Conservation (phyloP, 129 eudicot genomes). For the Helianthus tuberosus region DNA sequence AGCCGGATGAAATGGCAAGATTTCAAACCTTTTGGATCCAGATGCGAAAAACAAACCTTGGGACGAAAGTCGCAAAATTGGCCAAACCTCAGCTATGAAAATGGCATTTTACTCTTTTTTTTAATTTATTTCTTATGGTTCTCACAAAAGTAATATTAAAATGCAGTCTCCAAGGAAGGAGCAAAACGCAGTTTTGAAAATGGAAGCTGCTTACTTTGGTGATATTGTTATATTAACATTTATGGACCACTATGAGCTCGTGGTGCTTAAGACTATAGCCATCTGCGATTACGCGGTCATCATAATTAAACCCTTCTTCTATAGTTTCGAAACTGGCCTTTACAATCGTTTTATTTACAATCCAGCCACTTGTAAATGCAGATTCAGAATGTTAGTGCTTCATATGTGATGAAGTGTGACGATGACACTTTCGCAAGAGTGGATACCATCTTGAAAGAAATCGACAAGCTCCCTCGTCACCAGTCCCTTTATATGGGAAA, state of each 20-base stretch:
- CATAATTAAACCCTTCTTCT: constrained; percentile 18
- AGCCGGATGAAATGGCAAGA: no score
- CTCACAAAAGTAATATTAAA: constrained; percentile 20
- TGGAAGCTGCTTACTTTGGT: constrained; percentile 94
- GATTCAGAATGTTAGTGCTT: constrained; percentile 71
- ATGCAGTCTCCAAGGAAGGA: constrained; percentile 83
- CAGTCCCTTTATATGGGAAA: constrained; percentile 87
- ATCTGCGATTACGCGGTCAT: constrained; percentile 88
- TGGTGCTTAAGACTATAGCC: constrained; percentile 91
- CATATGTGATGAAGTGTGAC: constrained; percentile 89
- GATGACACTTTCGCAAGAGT: constrained; percentile 89
- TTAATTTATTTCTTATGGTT: neutral
- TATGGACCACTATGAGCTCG: constrained; percentile 93
- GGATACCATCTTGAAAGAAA: constrained; percentile 66
- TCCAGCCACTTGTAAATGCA: constrained; percentile 39
- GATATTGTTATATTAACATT: constrained; percentile 84
- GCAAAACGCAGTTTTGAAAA: constrained; percentile 80
- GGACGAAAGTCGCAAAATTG: no score
- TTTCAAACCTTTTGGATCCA: no score
- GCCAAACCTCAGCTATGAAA: no score
- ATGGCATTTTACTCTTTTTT: neutral
- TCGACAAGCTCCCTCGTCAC: constrained; percentile 44
- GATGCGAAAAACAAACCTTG: no score
- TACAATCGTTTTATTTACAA: constrained; percentile 1
- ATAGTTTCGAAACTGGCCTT: neutral